A percentile compares a stretch with the other conserved stretches of the same genome.
Conservation (phyloP, 345 rosid species). For the Limnanthes douglasii region DNA sequence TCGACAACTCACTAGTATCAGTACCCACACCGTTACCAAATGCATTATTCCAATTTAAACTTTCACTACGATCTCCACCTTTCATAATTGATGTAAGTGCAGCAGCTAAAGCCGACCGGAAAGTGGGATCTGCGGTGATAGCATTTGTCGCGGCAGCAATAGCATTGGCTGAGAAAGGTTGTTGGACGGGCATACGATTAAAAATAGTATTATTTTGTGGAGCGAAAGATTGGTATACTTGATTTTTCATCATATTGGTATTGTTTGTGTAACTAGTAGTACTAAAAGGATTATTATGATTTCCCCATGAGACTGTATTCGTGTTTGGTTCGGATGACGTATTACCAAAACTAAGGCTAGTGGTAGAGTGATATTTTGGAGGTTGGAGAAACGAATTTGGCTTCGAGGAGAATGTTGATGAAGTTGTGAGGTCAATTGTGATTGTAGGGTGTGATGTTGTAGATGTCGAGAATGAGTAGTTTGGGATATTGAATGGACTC, state of each 20-base stretch:
- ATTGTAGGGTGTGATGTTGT: constrained; percentile 53
- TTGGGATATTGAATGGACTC: constrained; percentile 27
- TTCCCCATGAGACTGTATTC: too few relatives aligned
- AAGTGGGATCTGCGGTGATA: constrained; percentile 63
- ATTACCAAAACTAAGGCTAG: too few relatives aligned
- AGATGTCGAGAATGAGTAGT: constrained; percentile 30
- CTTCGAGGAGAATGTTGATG: constrained; percentile 17
- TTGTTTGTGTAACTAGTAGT: constrained; percentile 46
- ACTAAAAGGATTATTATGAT: constrained; percentile 19
- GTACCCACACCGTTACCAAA: too few relatives aligned
- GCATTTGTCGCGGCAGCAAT: constrained; percentile 32
- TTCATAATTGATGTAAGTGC: constrained; percentile 70
- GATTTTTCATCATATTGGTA: constrained; percentile 15
- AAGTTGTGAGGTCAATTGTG: constrained; percentile 73
- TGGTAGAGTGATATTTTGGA: constrained; percentile 8
- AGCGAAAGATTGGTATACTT: constrained; percentile 16
- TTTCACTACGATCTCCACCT: too few relatives aligned
- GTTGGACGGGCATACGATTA: constrained; percentile 20
- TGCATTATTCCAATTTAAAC: too few relatives aligned
- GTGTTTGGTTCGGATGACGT: too few relatives aligned
- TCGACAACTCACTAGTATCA: too few relatives aligned
- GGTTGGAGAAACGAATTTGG: constrained; percentile 14
- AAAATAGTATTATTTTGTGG: constrained; percentile 13
- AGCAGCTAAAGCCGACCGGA: constrained; percentile 58
- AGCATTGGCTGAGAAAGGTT: constrained; percentile 14